Percentiles rank a stretch among this genome's conserved stretches.
phyloP scores from a whole-genome alignment of 345 rosid genomes.

The Syzygium grande region DNA sequence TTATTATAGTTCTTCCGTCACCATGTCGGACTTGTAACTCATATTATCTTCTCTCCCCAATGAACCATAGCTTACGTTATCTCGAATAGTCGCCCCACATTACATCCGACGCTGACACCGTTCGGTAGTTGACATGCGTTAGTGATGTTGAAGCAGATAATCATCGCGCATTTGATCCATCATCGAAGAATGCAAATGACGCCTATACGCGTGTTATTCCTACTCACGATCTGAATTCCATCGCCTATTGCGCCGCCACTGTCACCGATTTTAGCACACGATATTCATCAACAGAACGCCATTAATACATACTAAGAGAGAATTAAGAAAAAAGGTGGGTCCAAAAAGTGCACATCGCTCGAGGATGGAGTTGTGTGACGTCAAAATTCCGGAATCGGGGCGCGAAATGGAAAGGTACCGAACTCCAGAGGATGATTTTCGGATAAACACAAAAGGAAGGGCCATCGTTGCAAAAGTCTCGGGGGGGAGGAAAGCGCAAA shows the following conservation, averaged over 20 bases:
- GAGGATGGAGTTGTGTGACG: not conserved
- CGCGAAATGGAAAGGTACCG: not conserved
- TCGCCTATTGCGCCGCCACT: not conserved
- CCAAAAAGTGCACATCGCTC: not conserved
- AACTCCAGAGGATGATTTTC: not conserved
- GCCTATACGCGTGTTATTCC: not conserved
- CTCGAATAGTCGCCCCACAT: no score
- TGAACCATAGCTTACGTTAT: no score
- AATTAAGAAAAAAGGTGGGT: not conserved
- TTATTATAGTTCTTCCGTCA: no score
- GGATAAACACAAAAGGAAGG: not conserved
- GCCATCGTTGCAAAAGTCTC: not conserved
- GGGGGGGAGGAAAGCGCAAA: not conserved
- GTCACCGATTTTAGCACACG: no score
- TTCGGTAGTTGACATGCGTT: no score
- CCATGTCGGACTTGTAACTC: no score
- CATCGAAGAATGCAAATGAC: no score
- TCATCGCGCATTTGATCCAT: not conserved
- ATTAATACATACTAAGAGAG: no score
- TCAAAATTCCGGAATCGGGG: not conserved
- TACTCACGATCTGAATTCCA: not conserved
- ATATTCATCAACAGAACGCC: no score
- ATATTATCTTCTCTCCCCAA: no score
- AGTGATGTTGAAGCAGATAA: not conserved
- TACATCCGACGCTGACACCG: no score